Evolutionary conservation across 1,284 basidiomycete species (phyloP), one percentile per base, ranked within the genome.

Genomic region (Leccinum subatratum): DNA sequence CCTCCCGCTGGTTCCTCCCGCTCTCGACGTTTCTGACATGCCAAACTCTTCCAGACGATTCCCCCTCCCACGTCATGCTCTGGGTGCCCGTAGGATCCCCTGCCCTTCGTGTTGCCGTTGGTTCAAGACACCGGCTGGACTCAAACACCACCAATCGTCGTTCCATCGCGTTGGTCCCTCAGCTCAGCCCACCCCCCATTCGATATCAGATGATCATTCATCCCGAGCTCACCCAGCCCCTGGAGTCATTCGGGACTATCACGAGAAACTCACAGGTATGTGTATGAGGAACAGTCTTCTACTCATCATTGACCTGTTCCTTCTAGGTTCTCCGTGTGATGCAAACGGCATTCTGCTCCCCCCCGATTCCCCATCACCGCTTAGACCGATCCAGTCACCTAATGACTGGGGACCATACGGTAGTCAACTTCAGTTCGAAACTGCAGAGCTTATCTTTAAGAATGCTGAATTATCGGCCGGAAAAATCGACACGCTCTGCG

Each of bases 331-430:
- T 56, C 54, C 6, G 14, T 56, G 54, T 56, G 54, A 56, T 56
- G 54, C 14, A 11, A 25, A 56, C 7, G 54, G 54, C 25, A 22
- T 56, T 25, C 22, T 25, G 25, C 6, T 56, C 14, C 54, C 22
- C 22, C 54, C 54, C 14, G 25, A 25, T 56, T 22, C 54, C 54
- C 54, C 54, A 56, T 9, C 54, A 56, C 54, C 54, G 6, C 54
- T 25, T 56, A 56, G 14, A 25, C 54, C 54, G 14, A 56, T 12
- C 54, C 22, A 56, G 12, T 56, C 22, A 39, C 61, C 28, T 8
- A 60, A 66, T 14, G 30, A 63, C 22, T 66, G 64, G 64, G 39
- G 3, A 1, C 30, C 61, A 48, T 67, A 67, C 12, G 6, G 32
- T 5, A 18, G 42, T 22, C 18, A 11, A 8, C 60, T 61, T 0